Evolutionary conservation across 129 eudicot genomes (phyloP), one percentile per base, ranked within the genome.

Genomic region (Chrysanthemum lavandulifolium): DNA sequence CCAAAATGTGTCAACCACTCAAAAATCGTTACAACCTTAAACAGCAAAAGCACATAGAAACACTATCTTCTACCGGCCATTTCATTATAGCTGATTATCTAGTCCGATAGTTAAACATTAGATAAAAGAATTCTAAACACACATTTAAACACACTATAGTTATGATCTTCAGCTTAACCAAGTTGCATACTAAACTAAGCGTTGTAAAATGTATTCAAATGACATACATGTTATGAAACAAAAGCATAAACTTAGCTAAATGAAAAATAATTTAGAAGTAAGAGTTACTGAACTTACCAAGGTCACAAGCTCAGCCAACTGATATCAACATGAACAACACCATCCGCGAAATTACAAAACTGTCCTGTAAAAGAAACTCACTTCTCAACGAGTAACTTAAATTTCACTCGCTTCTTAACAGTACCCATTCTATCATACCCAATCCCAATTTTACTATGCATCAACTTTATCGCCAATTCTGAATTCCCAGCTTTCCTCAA

Each of bases 371-470:
- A 19, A 69, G 7, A 52, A 13, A 27, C 43, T 86, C 84, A 93
- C 80, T 72, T 73, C 36, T 82, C 80, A 68, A 88, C 61, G 21
- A 95, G 87, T 67, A 69, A 31, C 43, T 86, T 86, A 72, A 95
- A 95, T 70, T 90, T 95, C 6, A 90, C 96, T 36, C 97, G 81
- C 50, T 79, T 88, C 75, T 90, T 95, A 54, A 95, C 78, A 77
- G 89, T 95, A 21, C 96, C 91, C 82, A 68, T 72, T 63, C 97
- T 84, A 73, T 95, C 96, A 76, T 90, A 95, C 65, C 97, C 99
- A 5, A 90, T 90, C 36, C 97, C 99, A 59, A 88, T 88, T 89
- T 90, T 95, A 69, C 97, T 88, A 72, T 88, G 97, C 97, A 90
- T 79, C 82, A 95, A 77, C 56, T 88, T 95, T 82, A 95, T 80